Evolutionary conservation across 2,329 filamentous ascomycete genomes (phyloP), one percentile per base, ranked within the genome.

Genomic region (Cylindrodendrum hubeiense): DNA sequence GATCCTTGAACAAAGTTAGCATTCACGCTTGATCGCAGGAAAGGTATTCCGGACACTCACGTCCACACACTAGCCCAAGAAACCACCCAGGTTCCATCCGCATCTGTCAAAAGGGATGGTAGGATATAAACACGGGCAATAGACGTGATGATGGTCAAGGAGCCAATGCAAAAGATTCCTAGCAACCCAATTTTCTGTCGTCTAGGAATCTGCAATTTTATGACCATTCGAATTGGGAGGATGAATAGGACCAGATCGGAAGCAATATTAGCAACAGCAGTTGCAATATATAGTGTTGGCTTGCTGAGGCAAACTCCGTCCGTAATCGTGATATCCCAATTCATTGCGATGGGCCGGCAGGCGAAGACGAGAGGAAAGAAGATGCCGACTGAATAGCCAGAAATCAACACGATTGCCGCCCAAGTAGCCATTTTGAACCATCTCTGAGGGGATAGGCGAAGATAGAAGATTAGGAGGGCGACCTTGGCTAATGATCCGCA

Each of bases 221-320:
- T 70, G 0, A 87, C 76, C 37, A 84, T 83, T 0, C 80, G 81
- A 28, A 86, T 78, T 0, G 85, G 85, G 2, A 87, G 69, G 0
- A 78, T 67, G 51, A 85, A 84, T 17, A 85, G 79, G 6, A 85
- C 67, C 5, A 87, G 54, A 67, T 86, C 84, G 8, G 83, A 84
- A 17, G 80, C 59, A 49, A 86, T 83, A 63, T 85, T 85, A 19
- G 83, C 75, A 3, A 79, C 80, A 0, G 84, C 83, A 15, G 84
- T 85, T 37, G 81, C 78, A 33, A 86, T 81, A 70, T 85, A 86
- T 26, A 86, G 80, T 2, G 79, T 75, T n/a, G 83, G 79, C 22
- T 80, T 78, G 50, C 84, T 76, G 44, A 87, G 76, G 61, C 85
- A 87, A n/a, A 50, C 73, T 63, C 66, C 83, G 65, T 47, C 75